Evolutionary conservation across 1,284 basidiomycete species (phyloP).

Genomic region (Cutaneotrichosporon mucoides): DNA sequence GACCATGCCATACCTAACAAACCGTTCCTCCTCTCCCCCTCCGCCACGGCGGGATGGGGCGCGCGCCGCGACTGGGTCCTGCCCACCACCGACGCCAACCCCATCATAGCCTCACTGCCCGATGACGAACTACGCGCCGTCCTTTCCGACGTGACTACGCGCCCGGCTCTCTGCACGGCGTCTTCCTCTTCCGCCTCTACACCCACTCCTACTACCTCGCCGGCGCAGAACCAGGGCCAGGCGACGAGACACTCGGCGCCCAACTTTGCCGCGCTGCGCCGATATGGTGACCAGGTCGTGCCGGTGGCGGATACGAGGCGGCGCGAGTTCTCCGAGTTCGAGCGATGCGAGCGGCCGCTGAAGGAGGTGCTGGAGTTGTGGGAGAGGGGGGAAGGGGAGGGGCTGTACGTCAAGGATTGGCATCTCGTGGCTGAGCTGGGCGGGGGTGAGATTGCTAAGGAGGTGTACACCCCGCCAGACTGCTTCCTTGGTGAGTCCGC

Average conservation of each 20-base stretch:
- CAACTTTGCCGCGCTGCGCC: conserved; percentile 25
- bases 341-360: conserved; percentile 40
- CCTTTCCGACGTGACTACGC: not conserved
- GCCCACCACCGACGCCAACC: too few species aligned
- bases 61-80: conserved; percentile 9
- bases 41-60: conserved; percentile 28
- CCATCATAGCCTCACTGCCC: not conserved
- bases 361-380: conserved; percentile 49
- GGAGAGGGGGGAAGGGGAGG: conserved; percentile 28
- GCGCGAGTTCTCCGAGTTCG: conserved; percentile 45
- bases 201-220: not conserved
- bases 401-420: conserved; percentile 58
- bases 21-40: conserved; percentile 37
- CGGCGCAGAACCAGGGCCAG: not conserved
- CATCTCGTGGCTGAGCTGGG: conserved; percentile 51
- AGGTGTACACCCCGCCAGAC: conserved; percentile 51
- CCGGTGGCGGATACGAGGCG: conserved; percentile 43
- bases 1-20: conserved; percentile 41
- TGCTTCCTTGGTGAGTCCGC: conserved; percentile 46
- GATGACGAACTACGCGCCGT: not conserved
- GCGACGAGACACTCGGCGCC: conserved; percentile 5
- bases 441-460: conserved; percentile 23
- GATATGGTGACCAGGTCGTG: conserved; percentile 41
- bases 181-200: not conserved
- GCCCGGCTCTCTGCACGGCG: too few species aligned